A percentile compares a stretch with the other conserved stretches of the same genome.
Evolutionary conservation across 2,329 filamentous ascomycete genomes (phyloP).

Genomic region (Leptographium wingfieldii): DNA sequence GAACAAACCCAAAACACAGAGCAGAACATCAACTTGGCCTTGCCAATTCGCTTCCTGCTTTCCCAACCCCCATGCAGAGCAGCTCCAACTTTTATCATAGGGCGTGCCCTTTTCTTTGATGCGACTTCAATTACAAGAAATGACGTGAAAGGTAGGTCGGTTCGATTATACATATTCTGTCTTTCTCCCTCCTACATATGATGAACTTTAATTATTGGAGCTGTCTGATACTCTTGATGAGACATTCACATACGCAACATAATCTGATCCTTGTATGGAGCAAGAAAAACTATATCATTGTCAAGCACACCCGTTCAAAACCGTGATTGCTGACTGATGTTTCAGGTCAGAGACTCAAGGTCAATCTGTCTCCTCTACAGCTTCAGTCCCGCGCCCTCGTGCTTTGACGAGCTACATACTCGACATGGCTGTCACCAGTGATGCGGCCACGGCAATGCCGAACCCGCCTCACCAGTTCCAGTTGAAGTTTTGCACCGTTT

Average conservation of each 20-base stretch:
- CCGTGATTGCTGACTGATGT: not conserved
- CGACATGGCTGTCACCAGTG: constrained; percentile 4
- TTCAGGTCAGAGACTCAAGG: no score
- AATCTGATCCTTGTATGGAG: constrained; percentile 11
- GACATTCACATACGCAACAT: constrained; percentile 25
- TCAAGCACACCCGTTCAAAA: not conserved
- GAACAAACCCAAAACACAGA: not conserved
- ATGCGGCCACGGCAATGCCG: not conserved
- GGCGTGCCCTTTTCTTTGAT: not conserved
- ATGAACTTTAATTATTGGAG: constrained; percentile 55
- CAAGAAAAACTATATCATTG: not conserved
- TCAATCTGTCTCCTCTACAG: not conserved
- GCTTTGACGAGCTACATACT: not conserved
- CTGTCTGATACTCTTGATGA: constrained; percentile 56
- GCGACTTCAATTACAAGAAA: not conserved
- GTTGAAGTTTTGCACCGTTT: constrained; percentile 96
- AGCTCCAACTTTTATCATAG: not conserved
- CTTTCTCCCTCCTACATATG: constrained; percentile 16
- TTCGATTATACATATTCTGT: not conserved
- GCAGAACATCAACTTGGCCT: not conserved
- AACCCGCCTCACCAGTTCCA: constrained; percentile 45
- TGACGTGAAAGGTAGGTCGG: constrained; percentile 3
- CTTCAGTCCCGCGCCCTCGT: not conserved
- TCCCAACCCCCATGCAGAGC: not conserved
- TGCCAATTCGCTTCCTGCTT: not conserved